Base-by-base conservation (phyloP, 83 land plant genomes). In the Larix sibirica region DNA sequence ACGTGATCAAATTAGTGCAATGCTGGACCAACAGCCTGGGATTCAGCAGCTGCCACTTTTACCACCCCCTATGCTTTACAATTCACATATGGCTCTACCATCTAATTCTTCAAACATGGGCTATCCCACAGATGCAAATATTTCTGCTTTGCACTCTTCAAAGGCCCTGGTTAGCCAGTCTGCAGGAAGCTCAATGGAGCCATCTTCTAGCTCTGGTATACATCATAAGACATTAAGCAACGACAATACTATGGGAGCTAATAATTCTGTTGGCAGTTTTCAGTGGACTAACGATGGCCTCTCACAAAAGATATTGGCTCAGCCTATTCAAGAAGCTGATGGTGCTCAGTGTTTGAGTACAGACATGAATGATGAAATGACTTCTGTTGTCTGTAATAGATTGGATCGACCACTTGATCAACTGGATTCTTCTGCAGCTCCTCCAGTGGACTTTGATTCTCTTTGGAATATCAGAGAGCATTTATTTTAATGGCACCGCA, bases 401-500 rank as follows among this genome's bases (percentile, higher is more conserved):
- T 40, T 73, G 77, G n/a, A 21, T 21, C 40, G 54, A 20, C 38
- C 47, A 42, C 44, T 73, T 40, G 54, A 73, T 73, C 77, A 73
- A 42, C 54, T 73, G 77, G 77, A 73, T n/a, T 9, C 67, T 64
- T 54, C 80, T 77, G 44, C 36, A 50, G 62, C 80, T 77, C 67
- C 67, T n/a, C 62, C 38, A 54, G 62, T 77, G 62, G 80, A 77
- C 62, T 24, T 77, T 24, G 62, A 58, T 17, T 77, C 80, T 12
- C 28, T 58, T 33, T 77, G 80, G 80, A 77, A 13, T 31, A 50
- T 78, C 80, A 78, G 80, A 28, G 80, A 78, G 31, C 68, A 65
- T 65, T 24, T 24, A 65, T 65, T 65, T 65, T 65, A 64, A 50
- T 50, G 56, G 50, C 1, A 50, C 56, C 56, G 2, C 13, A n/a